Conservation (phyloP, 805 yeast species). For the Nakazawaea pomicola region DNA sequence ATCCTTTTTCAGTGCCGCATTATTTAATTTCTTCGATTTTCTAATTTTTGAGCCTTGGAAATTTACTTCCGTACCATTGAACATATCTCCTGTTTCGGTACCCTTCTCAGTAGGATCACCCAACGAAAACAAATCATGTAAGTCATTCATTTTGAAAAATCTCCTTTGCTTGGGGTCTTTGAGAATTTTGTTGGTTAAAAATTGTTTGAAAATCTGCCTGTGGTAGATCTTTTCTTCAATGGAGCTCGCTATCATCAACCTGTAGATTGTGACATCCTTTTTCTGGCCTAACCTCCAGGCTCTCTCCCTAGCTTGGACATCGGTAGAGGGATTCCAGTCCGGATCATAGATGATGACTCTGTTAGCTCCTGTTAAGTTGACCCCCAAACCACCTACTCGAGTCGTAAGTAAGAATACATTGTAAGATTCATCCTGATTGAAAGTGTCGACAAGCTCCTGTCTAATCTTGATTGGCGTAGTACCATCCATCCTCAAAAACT, state of each 20-base stretch:
- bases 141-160: conserved; percentile 86
- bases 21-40: conserved; percentile 25
- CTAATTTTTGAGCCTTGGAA: conserved; percentile 30
- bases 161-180: conserved; percentile 94
- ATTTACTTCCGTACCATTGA: conserved; percentile 41
- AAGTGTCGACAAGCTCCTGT: conserved; percentile 75
- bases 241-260: conserved; percentile 91
- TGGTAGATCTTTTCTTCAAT: conserved; percentile 97
- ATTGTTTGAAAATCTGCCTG: conserved; percentile 93
- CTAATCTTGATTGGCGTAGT: conserved; percentile 74
- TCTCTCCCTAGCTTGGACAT: conserved; percentile 91
- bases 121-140: conserved; percentile 82
- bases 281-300: conserved; percentile 98
- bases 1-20: conserved; percentile 28
- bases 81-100: conserved; percentile 64
- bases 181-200: conserved; percentile 85
- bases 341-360: conserved; percentile 94
- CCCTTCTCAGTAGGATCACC: conserved; percentile 69
- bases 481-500: conserved; percentile 89
- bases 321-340: conserved; percentile 98
- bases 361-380: conserved; percentile 91
- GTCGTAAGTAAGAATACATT: conserved; percentile 82
- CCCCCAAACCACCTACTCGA: conserved; percentile 94
- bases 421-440: conserved; percentile 56
- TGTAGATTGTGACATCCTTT: conserved; percentile 82